Evolutionary conservation across 768 basidiomycete species (phyloP).

Genomic region (Grammothele lineata): DNA sequence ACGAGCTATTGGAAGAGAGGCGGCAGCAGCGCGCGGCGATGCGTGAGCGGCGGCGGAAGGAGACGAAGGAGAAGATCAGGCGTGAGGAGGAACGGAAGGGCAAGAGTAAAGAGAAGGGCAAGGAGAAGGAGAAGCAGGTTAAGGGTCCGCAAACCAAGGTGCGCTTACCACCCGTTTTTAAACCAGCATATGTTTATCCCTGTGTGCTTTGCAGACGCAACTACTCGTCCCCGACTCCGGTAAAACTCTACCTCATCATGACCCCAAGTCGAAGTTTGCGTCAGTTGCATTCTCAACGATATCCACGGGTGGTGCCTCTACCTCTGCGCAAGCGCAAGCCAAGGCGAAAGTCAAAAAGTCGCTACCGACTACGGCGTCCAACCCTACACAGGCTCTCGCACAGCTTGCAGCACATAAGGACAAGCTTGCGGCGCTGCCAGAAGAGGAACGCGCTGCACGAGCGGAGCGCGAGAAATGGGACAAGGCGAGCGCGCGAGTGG

Average conservation of each 20-base stretch:
- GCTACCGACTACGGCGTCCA: constrained; percentile 65
- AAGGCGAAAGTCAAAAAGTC: constrained; percentile 50
- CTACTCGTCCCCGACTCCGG: constrained; percentile 62
- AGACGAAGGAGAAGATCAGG: constrained; percentile 78
- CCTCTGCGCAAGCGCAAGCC: constrained; percentile 30
- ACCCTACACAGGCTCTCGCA: constrained; percentile 81
- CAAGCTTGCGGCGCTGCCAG: constrained; percentile 70
- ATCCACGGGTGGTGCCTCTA: constrained; percentile 41
- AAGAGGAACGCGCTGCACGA: constrained; percentile 75
- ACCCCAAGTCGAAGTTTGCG: constrained; percentile 41
- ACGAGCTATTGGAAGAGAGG: constrained; percentile 80
- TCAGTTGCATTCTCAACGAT: constrained; percentile 68
- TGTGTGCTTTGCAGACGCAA: constrained; percentile 45
- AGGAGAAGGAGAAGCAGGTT: constrained; percentile 36
- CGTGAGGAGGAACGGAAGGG: constrained; percentile 56
- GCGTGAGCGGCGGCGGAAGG: constrained; percentile 80
- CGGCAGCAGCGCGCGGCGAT: constrained; percentile 73
- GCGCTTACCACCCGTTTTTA: constrained; percentile 12
- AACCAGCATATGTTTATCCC: background rate
- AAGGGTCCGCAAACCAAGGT: constrained; percentile 55
- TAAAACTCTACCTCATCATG: too few species aligned
- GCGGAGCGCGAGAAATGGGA: constrained; percentile 87
- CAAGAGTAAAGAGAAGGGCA: constrained; percentile 42
- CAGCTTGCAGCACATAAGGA: constrained; percentile 76
- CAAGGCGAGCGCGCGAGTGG: constrained; percentile 83